Conservation (phyloP, 2,329 filamentous ascomycete species). For the Verticillium zaregamsianum region DNA sequence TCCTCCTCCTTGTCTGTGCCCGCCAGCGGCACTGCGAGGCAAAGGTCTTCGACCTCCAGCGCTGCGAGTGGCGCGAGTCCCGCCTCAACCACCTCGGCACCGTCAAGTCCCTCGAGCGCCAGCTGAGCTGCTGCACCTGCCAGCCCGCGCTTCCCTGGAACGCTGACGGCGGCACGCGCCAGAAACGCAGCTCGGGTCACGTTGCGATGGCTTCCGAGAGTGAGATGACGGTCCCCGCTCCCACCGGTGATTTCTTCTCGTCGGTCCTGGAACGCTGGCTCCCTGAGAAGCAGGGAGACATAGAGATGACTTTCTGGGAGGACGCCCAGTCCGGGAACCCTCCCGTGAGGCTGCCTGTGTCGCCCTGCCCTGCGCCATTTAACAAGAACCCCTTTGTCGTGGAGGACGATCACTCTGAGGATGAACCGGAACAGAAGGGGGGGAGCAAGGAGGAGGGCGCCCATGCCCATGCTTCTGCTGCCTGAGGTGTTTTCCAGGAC, state of each 20-base stretch:
- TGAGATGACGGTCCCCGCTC: neutral
- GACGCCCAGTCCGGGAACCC: neutral
- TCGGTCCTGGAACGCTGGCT: neutral
- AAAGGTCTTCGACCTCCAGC: neutral
- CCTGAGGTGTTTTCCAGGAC: neutral
- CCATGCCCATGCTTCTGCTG: neutral
- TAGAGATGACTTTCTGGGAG: neutral
- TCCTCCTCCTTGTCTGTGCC: neutral
- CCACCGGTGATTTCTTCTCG: neutral
- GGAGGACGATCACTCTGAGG: neutral
- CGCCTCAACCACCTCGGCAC: neutral
- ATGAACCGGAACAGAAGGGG: neutral
- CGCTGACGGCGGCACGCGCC: neutral
- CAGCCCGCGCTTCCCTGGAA: neutral
- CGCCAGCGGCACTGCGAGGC: neutral
- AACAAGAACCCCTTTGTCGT: neutral
- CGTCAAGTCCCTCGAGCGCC: neutral
- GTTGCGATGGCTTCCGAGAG: neutral
- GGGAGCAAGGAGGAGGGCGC: neutral
- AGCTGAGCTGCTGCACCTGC: neutral
- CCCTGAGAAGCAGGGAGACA: neutral
- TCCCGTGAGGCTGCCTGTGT: neutral
- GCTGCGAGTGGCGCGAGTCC: neutral
- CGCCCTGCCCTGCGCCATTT: neutral
- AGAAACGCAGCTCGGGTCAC: neutral